Conservation (phyloP, 257 asterid genomes). For the Nicotiana tomentosiformis region DNA sequence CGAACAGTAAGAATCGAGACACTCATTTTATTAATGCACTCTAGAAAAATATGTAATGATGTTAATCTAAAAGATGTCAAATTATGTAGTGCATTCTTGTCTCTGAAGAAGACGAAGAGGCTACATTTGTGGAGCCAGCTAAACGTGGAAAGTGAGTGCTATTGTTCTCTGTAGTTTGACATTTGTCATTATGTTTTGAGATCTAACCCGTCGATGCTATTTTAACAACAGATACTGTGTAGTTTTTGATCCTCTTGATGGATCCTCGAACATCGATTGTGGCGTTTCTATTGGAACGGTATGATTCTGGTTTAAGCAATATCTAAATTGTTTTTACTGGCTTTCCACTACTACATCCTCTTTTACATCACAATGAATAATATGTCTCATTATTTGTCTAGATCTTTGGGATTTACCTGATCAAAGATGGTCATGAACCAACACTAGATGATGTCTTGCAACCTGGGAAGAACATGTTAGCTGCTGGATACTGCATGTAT, state of each 20-base stretch:
- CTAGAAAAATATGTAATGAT: background rate
- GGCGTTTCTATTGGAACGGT: slow-evolving; percentile 98
- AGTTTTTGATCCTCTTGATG: slow-evolving; percentile 96
- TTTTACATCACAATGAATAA: background rate
- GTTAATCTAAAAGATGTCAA: background rate
- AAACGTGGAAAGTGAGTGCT: slow-evolving; percentile 73
- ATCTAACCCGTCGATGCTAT: background rate
- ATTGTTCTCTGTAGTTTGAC: background rate
- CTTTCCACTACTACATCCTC: background rate
- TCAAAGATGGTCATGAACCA: slow-evolving; percentile 57
- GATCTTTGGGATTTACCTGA: slow-evolving; percentile 83
- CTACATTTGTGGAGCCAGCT: slow-evolving; percentile 74
- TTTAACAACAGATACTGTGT: slow-evolving; percentile 70
- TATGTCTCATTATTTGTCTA: slow-evolving; percentile 14
- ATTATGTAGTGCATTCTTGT: slow-evolving; percentile 79
- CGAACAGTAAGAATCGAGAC: slow-evolving; percentile 58
- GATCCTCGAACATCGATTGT: slow-evolving; percentile 97
- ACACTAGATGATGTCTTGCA: slow-evolving; percentile 77
- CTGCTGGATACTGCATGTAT: slow-evolving; percentile 98
- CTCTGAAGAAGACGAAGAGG: slow-evolving; percentile 93
- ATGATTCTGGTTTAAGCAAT: slow-evolving; percentile 12
- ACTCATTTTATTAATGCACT: background rate
- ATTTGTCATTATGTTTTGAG: background rate
- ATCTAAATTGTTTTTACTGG: background rate
- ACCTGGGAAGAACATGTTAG: slow-evolving; percentile 92